A percentile compares a stretch with the other conserved stretches of the same genome.
Evolutionary conservation across 2,329 filamentous ascomycete species (phyloP).

Genomic region (Tolypocladium ovalisporum): DNA sequence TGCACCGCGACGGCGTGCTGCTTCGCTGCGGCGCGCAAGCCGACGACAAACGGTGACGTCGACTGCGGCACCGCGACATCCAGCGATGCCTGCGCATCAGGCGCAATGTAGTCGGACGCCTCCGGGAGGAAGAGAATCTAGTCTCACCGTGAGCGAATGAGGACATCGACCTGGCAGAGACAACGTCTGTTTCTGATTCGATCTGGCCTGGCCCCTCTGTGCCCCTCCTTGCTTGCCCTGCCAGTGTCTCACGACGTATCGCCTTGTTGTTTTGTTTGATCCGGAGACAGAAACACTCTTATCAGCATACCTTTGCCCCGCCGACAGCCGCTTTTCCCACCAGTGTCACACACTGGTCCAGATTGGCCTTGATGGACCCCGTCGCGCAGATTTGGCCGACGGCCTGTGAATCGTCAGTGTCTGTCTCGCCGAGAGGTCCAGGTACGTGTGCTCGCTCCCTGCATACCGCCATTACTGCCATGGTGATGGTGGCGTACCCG

Average conservation of each 20-base stretch:
- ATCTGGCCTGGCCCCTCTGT: not conserved
- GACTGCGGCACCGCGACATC: constrained; percentile 57
- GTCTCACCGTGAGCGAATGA: not conserved
- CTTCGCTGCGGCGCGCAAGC: constrained; percentile 58
- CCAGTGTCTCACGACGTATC: constrained; percentile 9
- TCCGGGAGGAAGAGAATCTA: constrained; percentile 84
- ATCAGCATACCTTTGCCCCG: constrained; percentile 57
- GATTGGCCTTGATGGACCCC: constrained; percentile 64
- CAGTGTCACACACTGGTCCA: constrained; percentile 64
- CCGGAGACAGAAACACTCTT: not conserved
- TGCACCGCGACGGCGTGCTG: constrained; percentile 59
- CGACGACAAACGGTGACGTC: constrained; percentile 62
- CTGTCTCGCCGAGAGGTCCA: not conserved
- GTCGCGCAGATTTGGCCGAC: constrained; percentile 87
- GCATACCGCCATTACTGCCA: constrained; percentile 2
- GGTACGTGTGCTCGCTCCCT: not conserved
- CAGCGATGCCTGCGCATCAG: constrained; percentile 55
- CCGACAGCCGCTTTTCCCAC: constrained; percentile 61
- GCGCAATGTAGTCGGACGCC: constrained; percentile 79
- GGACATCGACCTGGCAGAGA: not conserved
- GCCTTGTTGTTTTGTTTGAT: not conserved
- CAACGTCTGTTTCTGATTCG: not conserved
- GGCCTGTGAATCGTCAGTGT: constrained; percentile 34
- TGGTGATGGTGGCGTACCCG: not conserved
- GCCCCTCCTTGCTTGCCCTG: constrained; percentile 1